phyloP scores from a whole-genome alignment of 1,284 basidiomycete genomes.

The Fomitopsis palustris region DNA sequence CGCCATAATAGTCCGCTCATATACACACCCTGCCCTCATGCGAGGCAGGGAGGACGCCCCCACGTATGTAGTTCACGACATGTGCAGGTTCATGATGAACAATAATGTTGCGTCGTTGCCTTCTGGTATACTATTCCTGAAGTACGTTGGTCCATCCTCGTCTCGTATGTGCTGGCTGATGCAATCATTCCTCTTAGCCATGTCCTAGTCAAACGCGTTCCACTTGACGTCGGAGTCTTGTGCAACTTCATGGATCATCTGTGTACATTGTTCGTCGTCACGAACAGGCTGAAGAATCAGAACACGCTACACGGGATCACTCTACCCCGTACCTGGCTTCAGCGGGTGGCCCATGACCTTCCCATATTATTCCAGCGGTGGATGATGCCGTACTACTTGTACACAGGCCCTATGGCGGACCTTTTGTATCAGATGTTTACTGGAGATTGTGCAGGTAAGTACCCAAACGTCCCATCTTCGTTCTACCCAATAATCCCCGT shows the following conservation, averaged over 20 bases:
- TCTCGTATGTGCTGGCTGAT: not conserved
- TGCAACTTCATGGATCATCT: slow-evolving; percentile 46
- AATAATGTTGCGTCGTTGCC: slow-evolving; percentile 16
- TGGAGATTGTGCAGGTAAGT: slow-evolving; percentile 21
- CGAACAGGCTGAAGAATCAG: slow-evolving; percentile 21
- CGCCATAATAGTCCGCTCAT: slow-evolving; percentile 14
- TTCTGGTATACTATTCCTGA: slow-evolving; percentile 27
- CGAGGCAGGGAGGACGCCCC: slow-evolving; percentile 10
- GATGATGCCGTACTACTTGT: slow-evolving; percentile 11
- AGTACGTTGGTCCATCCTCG: slow-evolving; percentile 7
- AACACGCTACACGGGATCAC: slow-evolving; percentile 37
- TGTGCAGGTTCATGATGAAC: slow-evolving; percentile 27
- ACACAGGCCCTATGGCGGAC: slow-evolving; percentile 21
- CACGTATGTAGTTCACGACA: slow-evolving; percentile 34
- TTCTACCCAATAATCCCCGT: not conserved
- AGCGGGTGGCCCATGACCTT: slow-evolving; percentile 18
- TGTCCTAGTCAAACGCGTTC: slow-evolving; percentile 30
- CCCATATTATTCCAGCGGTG: not conserved
- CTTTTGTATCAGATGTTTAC: slow-evolving; percentile 33
- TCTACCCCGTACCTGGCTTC: slow-evolving; percentile 47
- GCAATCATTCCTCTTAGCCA: slow-evolving; percentile 30
- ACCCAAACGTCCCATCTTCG: not conserved
- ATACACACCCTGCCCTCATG: slow-evolving; percentile 1
- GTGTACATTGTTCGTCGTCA: slow-evolving; percentile 34
- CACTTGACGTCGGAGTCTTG: slow-evolving; percentile 38